Evolutionary conservation across 2,329 filamentous ascomycete genomes (phyloP).

Genomic region (Penicillium sp.): DNA sequence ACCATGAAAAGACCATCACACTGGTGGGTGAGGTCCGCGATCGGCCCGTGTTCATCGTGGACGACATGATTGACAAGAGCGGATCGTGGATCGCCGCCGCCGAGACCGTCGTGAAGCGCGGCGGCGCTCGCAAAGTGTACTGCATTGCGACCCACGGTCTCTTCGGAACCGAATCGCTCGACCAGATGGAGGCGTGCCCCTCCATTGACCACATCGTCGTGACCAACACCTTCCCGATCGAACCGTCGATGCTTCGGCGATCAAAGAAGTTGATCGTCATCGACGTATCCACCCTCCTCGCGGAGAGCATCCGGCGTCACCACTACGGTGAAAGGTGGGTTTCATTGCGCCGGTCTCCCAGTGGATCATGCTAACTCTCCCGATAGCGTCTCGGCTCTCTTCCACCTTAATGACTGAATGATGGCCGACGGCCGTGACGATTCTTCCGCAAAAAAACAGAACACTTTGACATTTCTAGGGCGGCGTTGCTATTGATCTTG

Average conservation of each 20-base stretch:
- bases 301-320: conserved; percentile 91
- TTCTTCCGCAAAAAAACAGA: not conserved
- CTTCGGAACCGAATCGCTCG: conserved; percentile 84
- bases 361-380: conserved; percentile 16
- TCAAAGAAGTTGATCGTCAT: conserved; percentile 84
- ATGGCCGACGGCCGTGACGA: conserved; percentile 21
- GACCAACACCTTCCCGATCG: conserved; percentile 95
- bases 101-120: conserved; percentile 92
- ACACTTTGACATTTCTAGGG: conserved; percentile 10
- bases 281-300: conserved; percentile 81
- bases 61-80: conserved; percentile 98
- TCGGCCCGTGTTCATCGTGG: conserved; percentile 87
- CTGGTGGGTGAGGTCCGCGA: conserved; percentile 92
- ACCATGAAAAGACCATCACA: conserved; percentile 88
- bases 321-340: conserved; percentile 82
- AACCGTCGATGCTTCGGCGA: conserved; percentile 66
- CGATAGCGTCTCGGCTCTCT: conserved; percentile 54
- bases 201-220: conserved; percentile 93
- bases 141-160: conserved; percentile 96
- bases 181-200: conserved; percentile 86
- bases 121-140: conserved; percentile 88
- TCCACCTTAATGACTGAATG: conserved; percentile 58
- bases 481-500: conserved; percentile 23
- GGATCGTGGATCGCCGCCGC: conserved; percentile 96
- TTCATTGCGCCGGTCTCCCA: not conserved